Evolutionary conservation across 805 yeast genomes (phyloP), one percentile per base, ranked within the genome.

Genomic region (Sugiyamaella floridensis): DNA sequence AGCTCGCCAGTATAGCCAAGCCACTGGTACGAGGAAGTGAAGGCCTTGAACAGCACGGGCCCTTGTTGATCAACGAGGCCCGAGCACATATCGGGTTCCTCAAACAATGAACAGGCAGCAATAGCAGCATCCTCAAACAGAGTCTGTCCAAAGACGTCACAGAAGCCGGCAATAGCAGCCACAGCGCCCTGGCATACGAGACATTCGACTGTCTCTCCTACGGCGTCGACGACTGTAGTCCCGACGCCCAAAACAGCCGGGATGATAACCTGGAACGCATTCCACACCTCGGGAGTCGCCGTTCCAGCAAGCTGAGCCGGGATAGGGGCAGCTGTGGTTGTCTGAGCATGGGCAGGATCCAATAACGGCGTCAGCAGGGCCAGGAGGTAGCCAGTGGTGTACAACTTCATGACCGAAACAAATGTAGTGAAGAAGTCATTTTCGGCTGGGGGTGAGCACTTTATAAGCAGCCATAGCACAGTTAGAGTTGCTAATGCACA

Each of bases 1-100:
- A 47, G 28, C 32, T 47, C 32, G 14, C 49, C 49, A 16, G 49
- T 47, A 22, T 47, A 47, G 10, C 49, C 49, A 18, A 34, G n/a
- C 16, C 37, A 16, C 19, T 34, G 15, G 15, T 18, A 15, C 10
- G 43, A 22, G 9, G 20, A 22, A 18, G 20, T 15, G 18, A 47
- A 19, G 40, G 43, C 49, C n/a, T 10, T 15, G 14, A 47, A 8
- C 14, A 47, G 18, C 19, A 14, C 18, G 20, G 49, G 49, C 7
- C 49, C 49, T 11, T 34, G 22, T 4, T 26, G 12, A 16, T 41
- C n/a, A 4, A 47, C 49, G n/a, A 47, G 14, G 15, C 49, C 49
- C 20, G 14, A 11, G 43, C 49, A 47, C 12, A 47, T 42, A 7
- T 47, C 49, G 16, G 19, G 32, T n/a, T 34, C 43, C 20, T 47